Conservation (phyloP, 2,329 filamentous ascomycete genomes). For the Chrysoporthe cubensis region DNA sequence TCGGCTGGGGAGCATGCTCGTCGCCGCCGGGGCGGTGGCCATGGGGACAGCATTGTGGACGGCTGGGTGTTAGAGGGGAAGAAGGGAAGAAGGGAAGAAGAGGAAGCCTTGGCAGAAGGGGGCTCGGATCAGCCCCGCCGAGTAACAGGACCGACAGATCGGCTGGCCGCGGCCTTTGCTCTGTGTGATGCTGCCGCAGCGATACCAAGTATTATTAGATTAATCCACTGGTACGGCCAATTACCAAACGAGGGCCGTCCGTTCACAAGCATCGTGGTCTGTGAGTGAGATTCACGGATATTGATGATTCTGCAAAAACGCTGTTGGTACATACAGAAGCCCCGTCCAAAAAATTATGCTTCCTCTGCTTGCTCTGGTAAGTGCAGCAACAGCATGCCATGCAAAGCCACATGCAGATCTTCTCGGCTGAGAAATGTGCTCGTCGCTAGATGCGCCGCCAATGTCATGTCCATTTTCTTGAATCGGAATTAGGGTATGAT, state of each 20-base stretch:
- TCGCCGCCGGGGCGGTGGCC: background rate
- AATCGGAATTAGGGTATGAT: conserved; percentile 24
- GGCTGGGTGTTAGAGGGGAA: background rate
- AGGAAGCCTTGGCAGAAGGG: no score
- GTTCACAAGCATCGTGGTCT: background rate
- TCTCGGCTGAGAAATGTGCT: background rate
- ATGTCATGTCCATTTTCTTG: conserved; percentile 2
- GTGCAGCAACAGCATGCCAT: background rate
- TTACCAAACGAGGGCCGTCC: background rate
- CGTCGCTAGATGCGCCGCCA: background rate
- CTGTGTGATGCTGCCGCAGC: background rate
- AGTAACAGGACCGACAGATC: background rate
- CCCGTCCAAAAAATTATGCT: background rate
- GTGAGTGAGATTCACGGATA: background rate
- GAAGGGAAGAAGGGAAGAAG: background rate
- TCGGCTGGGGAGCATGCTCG: background rate
- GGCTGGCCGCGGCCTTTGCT: background rate
- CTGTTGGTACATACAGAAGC: background rate
- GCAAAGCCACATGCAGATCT: background rate
- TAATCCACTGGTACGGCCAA: background rate
- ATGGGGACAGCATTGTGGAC: background rate
- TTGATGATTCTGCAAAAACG: background rate
- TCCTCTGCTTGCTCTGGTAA: background rate
- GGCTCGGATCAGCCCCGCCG: background rate
- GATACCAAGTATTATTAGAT: background rate